Percentiles rank a stretch among this genome's conserved stretches.
Evolutionary conservation across 768 basidiomycete genomes (phyloP).

Genomic region (Pisolithus sp.): DNA sequence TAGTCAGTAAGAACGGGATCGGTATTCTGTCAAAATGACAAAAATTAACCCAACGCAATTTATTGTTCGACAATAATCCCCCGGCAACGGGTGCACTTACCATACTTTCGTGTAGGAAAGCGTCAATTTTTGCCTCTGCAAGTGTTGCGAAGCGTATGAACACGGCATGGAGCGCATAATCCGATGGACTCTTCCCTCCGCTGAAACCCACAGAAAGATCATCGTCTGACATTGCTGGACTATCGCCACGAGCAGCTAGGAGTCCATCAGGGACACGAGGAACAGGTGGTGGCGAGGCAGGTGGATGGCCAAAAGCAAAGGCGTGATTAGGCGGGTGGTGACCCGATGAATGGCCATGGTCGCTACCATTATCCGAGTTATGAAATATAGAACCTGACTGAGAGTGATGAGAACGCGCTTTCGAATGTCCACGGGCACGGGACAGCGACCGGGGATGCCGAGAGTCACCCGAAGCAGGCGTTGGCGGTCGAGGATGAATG

Average conservation of each 20-base stretch:
- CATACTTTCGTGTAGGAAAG: conserved; percentile 59
- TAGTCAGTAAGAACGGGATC: conserved; percentile 61
- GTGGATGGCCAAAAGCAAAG: conserved; percentile 19
- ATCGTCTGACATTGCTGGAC: conserved; percentile 47
- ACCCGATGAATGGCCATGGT: conserved; percentile 43
- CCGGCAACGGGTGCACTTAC: conserved; percentile 37
- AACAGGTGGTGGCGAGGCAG: conserved; percentile 67
- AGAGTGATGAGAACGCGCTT: conserved; percentile 71
- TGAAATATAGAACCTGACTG: conserved; percentile 71
- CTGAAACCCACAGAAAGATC: conserved; percentile 58
- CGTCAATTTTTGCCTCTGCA: conserved; percentile 75
- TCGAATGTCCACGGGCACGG: conserved; percentile 51
- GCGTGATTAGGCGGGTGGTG: conserved; percentile 20
- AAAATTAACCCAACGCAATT: background rate
- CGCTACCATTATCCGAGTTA: conserved; percentile 65
- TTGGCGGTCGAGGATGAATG: conserved; percentile 46
- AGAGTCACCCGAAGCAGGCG: conserved; percentile 47
- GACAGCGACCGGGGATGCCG: conserved; percentile 27
- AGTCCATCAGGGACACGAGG: conserved; percentile 68
- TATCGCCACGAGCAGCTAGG: conserved; percentile 45
- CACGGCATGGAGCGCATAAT: conserved; percentile 82
- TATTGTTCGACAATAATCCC: background rate
- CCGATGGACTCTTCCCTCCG: conserved; percentile 77
- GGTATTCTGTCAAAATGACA: conserved; percentile 43
- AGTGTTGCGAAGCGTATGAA: conserved; percentile 80